Base-by-base conservation (phyloP, 73 alveolate genomes). In the Strombidium stylifer region DNA sequence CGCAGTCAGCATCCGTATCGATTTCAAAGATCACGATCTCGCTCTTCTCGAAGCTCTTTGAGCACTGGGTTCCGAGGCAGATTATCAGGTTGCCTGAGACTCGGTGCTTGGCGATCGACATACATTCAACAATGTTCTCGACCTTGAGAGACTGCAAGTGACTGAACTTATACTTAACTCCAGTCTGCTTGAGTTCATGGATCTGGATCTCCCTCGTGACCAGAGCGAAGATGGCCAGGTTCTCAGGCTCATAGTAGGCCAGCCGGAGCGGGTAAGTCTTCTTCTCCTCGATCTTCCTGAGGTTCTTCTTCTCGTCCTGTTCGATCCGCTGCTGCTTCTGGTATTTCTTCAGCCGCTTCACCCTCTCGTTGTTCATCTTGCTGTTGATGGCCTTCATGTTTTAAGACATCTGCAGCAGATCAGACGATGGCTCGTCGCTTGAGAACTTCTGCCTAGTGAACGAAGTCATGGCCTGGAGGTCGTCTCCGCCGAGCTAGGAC, bases 111-210 rank as follows among this genome's bases (percentile, higher is more conserved):
- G 41, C 58, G 3, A 41, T 58, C 4, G 47, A 20, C 73, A 59
- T 59, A 47, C 73, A 39, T 16, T 37, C 73, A 6, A 26, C 73
- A 56, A 59, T 59, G 21, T 59, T 21, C 11, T 59, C 73, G 23
- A 58, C 40, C 21, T 59, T 59, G 12, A 59, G 11, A 15, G 36
- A 20, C 0, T 3, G 2, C 11, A n/a, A 26, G 27, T 37, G n/a
- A 7, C 15, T n/a, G 40, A 59, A 59, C 2, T 47, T 4, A 20
- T 37, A 24, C 39, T 41, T 59, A 18, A 58, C 45, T 21, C 57
- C 73, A 11, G 73, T 16, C 26, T 59, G 73, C 60, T 40, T 39
- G 16, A 40, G 18, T 11, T 36, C 47, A 40, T 40, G 40, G n/a
- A 59, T 36, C 30, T 59, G 25, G 15, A 59, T 20, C 18, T 59